Evolutionary conservation across 2,329 filamentous ascomycete genomes (phyloP).

Genomic region (Cytospora chrysosperma): DNA sequence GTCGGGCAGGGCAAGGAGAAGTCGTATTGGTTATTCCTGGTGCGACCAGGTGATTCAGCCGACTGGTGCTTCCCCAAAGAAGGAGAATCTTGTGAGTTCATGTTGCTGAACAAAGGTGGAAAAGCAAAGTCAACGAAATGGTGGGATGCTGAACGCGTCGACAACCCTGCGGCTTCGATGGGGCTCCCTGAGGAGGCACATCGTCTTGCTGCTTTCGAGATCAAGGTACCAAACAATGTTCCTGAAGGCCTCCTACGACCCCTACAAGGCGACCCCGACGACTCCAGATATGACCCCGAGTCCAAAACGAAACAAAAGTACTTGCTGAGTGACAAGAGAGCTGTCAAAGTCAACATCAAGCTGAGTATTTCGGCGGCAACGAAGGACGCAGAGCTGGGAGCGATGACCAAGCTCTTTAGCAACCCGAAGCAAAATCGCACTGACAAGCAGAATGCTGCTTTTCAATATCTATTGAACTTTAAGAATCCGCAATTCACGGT

Average conservation of each 20-base stretch:
- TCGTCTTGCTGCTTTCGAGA: slow-evolving; percentile 19
- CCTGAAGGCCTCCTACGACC: slow-evolving; percentile 3
- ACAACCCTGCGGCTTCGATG: slow-evolving; percentile 20
- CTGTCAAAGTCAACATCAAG: slow-evolving; percentile 16
- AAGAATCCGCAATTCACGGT: slow-evolving; percentile 22
- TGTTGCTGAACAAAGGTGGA: slow-evolving; percentile 15
- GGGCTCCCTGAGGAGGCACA: slow-evolving; percentile 13
- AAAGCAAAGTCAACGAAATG: slow-evolving; percentile 13
- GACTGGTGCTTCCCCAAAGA: slow-evolving; percentile 19
- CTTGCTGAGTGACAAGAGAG: slow-evolving; percentile 14
- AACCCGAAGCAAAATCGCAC: slow-evolving; percentile 6
- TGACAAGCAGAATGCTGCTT: slow-evolving; percentile 26
- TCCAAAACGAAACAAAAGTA: background rate
- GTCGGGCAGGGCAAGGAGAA: slow-evolving; percentile 7
- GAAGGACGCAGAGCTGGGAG: slow-evolving; percentile 20
- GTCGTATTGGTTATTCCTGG: slow-evolving; percentile 21
- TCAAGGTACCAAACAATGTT: slow-evolving; percentile 17
- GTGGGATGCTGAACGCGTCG: slow-evolving; percentile 22
- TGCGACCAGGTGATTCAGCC: slow-evolving; percentile 16
- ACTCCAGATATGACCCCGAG: background rate
- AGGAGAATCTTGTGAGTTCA: slow-evolving; percentile 20
- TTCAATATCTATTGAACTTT: slow-evolving; percentile 28
- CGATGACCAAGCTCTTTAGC: slow-evolving; percentile 15
- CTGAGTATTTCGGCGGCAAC: slow-evolving; percentile 16
- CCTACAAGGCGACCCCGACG: slow-evolving; percentile 17